Percentiles rank a stretch among this genome's conserved stretches.
Conservation (phyloP, 2,329 filamentous ascomycete genomes). For the Talaromyces albobiverticillius region DNA sequence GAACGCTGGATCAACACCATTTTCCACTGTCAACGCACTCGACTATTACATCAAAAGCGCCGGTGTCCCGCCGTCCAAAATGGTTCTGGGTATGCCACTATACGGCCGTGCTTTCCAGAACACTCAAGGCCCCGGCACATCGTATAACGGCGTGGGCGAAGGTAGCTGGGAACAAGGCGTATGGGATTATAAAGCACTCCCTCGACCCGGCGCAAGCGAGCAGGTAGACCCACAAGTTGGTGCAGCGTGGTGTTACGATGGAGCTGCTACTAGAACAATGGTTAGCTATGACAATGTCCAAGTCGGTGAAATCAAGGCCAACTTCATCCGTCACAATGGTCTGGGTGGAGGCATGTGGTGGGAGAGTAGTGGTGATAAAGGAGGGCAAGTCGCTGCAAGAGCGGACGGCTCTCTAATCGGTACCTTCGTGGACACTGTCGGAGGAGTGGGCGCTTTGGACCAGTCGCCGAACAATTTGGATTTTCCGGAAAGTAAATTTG, state of each 20-base stretch:
- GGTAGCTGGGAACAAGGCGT: conserved; percentile 78
- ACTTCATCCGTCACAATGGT: conserved; percentile 62
- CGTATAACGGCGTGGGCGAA: conserved; percentile 71
- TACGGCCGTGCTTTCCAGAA: conserved; percentile 84
- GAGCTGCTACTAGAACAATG: conserved; percentile 57
- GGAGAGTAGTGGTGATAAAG: conserved; percentile 79
- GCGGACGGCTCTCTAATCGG: conserved; percentile 63
- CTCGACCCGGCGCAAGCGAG: conserved; percentile 64
- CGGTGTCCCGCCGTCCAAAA: conserved; percentile 62
- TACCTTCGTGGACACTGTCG: conserved; percentile 44
- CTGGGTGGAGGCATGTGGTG: conserved; percentile 96
- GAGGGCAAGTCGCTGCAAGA: conserved; percentile 43
- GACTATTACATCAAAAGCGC: conserved; percentile 65
- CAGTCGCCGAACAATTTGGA: conserved; percentile 33
- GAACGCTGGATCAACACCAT: conserved; percentile 70
- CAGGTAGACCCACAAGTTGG: conserved; percentile 60
- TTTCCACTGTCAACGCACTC: conserved; percentile 69
- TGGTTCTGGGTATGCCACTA: conserved; percentile 92
- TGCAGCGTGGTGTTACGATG: conserved; percentile 76
- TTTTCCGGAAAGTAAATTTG: conserved; percentile 41
- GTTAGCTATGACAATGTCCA: conserved; percentile 66
- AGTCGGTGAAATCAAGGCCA: conserved; percentile 66
- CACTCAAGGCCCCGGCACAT: conserved; percentile 70
- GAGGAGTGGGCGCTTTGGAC: conserved; percentile 32
- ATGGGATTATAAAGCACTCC: conserved; percentile 84